Evolutionary conservation across 2,329 filamentous ascomycete species (phyloP), one percentile per base, ranked within the genome.

Genomic region (Apiospora malaysiana): DNA sequence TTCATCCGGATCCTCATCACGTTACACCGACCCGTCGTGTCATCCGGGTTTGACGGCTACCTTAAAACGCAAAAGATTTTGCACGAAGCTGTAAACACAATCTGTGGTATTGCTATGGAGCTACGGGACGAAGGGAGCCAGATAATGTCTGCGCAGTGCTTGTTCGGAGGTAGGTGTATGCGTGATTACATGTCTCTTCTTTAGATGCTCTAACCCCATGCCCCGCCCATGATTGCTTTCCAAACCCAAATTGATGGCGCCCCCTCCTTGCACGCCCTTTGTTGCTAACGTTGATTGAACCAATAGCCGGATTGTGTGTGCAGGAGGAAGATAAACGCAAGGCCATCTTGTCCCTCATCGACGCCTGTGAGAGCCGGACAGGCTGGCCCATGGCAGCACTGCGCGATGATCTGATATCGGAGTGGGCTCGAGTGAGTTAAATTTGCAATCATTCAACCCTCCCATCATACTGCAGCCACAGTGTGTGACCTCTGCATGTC

Each of bases 1-100:
- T 85, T 88, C 71, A 86, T 87, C 0, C 82, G 84, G 12, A 86
- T 89, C 59, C 78, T 90, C 0, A 81, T 89, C 1, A 79, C 87
- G 0, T 81, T 89, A 66, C 85, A 89, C 68, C 83, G 86, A 66
- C 87, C 87, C 1, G 84, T 84, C 0, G 56, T 63, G 0, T 79
- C 81, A 14, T 85, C 85, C 1, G 86, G 85, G 0, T 83, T 86
- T 66, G 80, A 84, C 21, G 85, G 86, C 14, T 87, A 85, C 72
- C 73, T 83, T 51, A 77, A 80, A 25, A 76, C 74, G 23, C 83
- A 85, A 73, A 82, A 81, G 70, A 77, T 79, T n/a, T 80, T 86
- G 9, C 80, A 83, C 18, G 83, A 86, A 45, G 83, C 84, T 32
- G 83, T 87, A 7, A 82, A 84, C 63, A 82, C 79, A 0, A 85